These are phyloP conservation scores for Colletotrichum sp. DNA, from an alignment of 2,329 filamentous ascomycete genomes.

Conservation along the genomic window DNA sequence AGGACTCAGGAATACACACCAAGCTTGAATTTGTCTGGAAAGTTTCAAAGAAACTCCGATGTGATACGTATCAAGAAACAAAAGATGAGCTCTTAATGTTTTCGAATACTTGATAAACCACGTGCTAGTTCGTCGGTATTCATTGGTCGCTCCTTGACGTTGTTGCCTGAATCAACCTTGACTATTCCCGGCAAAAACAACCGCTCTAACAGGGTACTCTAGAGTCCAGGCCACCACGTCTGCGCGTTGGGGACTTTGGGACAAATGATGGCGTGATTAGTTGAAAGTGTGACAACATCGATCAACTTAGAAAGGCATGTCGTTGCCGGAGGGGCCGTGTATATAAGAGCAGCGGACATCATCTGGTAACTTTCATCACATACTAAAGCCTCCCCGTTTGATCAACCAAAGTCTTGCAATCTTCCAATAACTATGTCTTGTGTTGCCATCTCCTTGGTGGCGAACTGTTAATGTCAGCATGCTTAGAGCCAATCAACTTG, in stretches of 20 bases:
- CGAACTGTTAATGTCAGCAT: background rate
- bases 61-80: background rate
- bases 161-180: background rate
- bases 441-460: background rate
- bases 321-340: accelerated
- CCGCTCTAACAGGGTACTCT: background rate
- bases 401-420: background rate
- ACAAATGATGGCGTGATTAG: background rate
- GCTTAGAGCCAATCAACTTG: background rate
- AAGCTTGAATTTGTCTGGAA: accelerated
- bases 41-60: background rate
- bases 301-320: background rate
- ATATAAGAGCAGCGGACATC: background rate
- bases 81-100: background rate
- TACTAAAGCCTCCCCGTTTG: background rate
- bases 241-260: background rate
- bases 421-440: accelerated
- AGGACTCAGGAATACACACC: accelerated
- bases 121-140: background rate
- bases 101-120: background rate
- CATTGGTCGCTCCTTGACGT: background rate
- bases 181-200: background rate
- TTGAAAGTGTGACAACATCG: background rate
- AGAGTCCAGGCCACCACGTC: background rate
- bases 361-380: background rate